These are phyloP conservation scores for Lipomyces kockii DNA, from an alignment of 805 yeast genomes.

Conservation along the genomic window DNA sequence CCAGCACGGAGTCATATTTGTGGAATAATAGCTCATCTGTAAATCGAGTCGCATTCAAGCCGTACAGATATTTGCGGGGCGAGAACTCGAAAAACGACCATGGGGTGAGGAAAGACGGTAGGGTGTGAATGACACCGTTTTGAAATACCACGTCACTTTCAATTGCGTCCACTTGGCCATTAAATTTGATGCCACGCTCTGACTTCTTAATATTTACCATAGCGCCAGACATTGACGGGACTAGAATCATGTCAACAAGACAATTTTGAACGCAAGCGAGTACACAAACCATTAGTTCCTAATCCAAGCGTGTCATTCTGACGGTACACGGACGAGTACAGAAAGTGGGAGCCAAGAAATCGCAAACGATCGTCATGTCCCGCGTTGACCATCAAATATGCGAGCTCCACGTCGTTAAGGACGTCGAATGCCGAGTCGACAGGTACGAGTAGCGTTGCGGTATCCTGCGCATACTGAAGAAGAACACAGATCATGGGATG, in stretches of 20 bases:
- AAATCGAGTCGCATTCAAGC: conserved; percentile 24
- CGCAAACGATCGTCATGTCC: conserved; percentile 31
- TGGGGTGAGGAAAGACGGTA: conserved; percentile 26
- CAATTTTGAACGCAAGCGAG: background rate
- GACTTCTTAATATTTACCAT: conserved; percentile 15
- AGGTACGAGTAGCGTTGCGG: conserved; percentile 35
- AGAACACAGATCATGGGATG: conserved; percentile 30
- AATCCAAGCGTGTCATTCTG: conserved; percentile 31
- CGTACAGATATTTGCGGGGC: conserved; percentile 31
- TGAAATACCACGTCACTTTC: conserved; percentile 28
- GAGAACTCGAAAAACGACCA: conserved; percentile 28
- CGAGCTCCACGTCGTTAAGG: conserved; percentile 29
- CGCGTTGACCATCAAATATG: conserved; percentile 26
- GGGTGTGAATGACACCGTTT: conserved; percentile 33
- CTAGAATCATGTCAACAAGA: conserved; percentile 7
- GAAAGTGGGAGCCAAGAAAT: conserved; percentile 29
- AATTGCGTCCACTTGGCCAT: conserved; percentile 18
- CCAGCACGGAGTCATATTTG: conserved; percentile 12
- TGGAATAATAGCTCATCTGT: conserved; percentile 31
- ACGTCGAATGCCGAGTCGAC: conserved; percentile 27
- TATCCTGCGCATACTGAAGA: conserved; percentile 19
- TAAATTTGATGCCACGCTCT: conserved; percentile 20
- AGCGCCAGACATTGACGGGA: conserved; percentile 24
- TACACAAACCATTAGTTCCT: conserved; percentile 27
- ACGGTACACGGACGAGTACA: conserved; percentile 29